Percentiles rank a stretch among this genome's conserved stretches.
Conservation (phyloP, 2,329 filamentous ascomycete genomes). For the Furcasterigmium sp. region DNA sequence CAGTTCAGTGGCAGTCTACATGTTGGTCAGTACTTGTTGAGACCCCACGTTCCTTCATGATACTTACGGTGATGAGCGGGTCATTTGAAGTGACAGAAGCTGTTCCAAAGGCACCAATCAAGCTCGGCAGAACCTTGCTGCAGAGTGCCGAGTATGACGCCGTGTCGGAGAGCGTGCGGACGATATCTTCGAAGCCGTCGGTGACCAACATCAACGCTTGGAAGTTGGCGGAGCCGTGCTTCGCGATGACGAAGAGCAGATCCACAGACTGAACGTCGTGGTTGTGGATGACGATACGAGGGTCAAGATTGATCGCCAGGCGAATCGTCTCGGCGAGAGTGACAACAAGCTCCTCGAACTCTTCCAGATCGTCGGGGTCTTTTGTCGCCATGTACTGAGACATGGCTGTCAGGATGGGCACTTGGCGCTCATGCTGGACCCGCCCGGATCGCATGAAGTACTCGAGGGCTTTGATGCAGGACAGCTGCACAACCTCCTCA, state of each 20-base stretch:
- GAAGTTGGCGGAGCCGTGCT: constrained; percentile 83
- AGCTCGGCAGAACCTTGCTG: constrained; percentile 76
- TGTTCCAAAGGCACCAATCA: constrained; percentile 86
- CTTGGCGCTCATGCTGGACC: constrained; percentile 52
- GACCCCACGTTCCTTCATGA: not conserved
- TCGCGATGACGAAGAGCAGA: constrained; percentile 82
- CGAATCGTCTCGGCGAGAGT: constrained; percentile 83
- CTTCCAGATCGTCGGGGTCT: constrained; percentile 76
- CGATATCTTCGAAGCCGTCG: constrained; percentile 88
- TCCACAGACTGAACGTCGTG: constrained; percentile 71
- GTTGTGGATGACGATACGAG: constrained; percentile 62
- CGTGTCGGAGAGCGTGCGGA: constrained; percentile 59
- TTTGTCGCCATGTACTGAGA: constrained; percentile 72
- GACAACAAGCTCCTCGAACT: constrained; percentile 87
- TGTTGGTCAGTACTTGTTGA: constrained; percentile 16
- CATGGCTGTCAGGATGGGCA: constrained; percentile 55
- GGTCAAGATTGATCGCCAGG: constrained; percentile 75
- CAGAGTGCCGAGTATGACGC: constrained; percentile 75
- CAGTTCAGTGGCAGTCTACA: constrained; percentile 73
- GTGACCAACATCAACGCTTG: constrained; percentile 83
- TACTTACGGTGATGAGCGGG: constrained; percentile 66
- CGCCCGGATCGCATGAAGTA: constrained; percentile 51
- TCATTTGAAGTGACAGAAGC: constrained; percentile 81
- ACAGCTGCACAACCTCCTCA: constrained; percentile 85
- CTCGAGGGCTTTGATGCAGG: constrained; percentile 84